These are phyloP conservation scores for Cryphonectria parasitica DNA, from an alignment of 2,329 filamentous ascomycete species.

Conservation along the genomic window DNA sequence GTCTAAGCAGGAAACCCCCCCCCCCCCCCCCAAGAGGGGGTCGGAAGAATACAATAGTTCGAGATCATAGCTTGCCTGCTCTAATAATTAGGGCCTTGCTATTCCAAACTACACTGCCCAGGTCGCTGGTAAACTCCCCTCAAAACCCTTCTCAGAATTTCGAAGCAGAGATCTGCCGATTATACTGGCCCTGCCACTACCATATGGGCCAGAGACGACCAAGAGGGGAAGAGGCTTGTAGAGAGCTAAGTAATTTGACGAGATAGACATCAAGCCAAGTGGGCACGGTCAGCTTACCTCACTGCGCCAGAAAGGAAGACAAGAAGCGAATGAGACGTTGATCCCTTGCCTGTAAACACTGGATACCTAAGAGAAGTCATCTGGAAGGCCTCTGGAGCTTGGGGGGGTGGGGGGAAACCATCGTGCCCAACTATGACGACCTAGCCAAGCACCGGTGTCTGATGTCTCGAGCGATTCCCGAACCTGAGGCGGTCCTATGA, in stretches of 20 bases:
- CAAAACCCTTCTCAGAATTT: background rate
- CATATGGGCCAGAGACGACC: background rate
- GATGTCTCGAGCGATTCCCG: background rate
- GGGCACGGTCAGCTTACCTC: background rate
- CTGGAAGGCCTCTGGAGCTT: background rate
- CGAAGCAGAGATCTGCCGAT: background rate
- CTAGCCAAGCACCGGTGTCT: background rate
- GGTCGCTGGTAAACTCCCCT: background rate
- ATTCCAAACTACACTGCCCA: background rate
- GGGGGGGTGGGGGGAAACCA: background rate
- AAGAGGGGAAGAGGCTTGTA: background rate
- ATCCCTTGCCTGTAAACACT: background rate
- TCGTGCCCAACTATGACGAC: background rate
- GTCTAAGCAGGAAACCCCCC: background rate
- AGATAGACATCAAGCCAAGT: background rate
- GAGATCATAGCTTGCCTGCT: background rate
- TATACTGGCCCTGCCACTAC: background rate
- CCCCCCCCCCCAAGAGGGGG: too few species aligned
- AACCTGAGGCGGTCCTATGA: background rate
- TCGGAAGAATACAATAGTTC: background rate
- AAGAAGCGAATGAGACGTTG: background rate
- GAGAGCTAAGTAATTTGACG: background rate
- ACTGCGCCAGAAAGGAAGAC: background rate
- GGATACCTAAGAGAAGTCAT: background rate
- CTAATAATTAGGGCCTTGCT: background rate